These are phyloP conservation scores for Lupinus albus DNA, from an alignment of 306 rosid genomes.

Conservation along the genomic window DNA sequence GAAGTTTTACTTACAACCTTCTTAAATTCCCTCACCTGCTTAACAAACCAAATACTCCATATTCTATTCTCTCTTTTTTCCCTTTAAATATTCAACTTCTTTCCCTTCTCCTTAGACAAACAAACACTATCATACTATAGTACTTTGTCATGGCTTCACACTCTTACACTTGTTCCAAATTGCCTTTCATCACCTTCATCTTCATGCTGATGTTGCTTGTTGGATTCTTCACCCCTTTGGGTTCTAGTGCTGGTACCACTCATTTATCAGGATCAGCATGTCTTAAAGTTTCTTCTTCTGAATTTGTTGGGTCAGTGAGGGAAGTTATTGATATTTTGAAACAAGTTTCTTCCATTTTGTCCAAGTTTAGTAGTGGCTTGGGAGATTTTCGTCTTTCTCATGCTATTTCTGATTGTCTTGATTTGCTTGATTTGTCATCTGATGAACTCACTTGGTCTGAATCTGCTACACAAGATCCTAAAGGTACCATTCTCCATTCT, in stretches of 20 bases:
- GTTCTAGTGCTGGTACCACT: background rate
- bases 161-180: background rate
- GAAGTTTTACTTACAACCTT: slow-evolving; percentile 4
- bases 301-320: slow-evolving; percentile 46
- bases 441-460: slow-evolving; percentile 60
- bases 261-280: slow-evolving; percentile 29
- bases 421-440: slow-evolving; percentile 61
- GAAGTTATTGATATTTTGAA: slow-evolving; percentile 40
- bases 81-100: slow-evolving; percentile 40
- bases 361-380: slow-evolving; percentile 38
- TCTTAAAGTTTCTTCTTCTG: slow-evolving; percentile 52
- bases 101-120: background rate
- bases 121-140: background rate
- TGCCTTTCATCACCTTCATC: slow-evolving; percentile 38
- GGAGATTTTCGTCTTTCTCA: slow-evolving; percentile 57
- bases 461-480: slow-evolving; percentile 61
- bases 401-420: slow-evolving; percentile 75
- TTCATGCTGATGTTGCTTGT: slow-evolving; percentile 31
- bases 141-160: background rate
- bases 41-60: slow-evolving; percentile 14
- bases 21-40: slow-evolving; percentile 63
- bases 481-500: slow-evolving; percentile 41
- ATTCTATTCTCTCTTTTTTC: background rate
- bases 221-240: slow-evolving; percentile 17
- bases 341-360: slow-evolving; percentile 55